These are phyloP conservation scores for Tulasnella sp. DNA, from an alignment of 768 basidiomycete species.

Conservation along the genomic window DNA sequence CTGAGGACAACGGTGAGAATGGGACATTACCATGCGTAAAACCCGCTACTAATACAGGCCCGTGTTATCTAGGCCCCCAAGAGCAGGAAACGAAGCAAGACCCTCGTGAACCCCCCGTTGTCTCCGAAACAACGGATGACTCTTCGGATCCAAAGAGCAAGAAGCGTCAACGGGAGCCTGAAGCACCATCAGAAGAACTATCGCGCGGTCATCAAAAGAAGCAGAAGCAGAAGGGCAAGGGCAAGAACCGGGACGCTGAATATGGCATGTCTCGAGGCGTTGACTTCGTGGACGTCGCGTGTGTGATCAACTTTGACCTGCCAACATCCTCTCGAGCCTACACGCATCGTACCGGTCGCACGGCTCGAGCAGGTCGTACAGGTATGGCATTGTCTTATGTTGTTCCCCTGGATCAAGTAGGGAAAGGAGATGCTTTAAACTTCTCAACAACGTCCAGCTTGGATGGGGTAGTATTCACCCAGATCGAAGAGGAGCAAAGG, in stretches of 20 bases:
- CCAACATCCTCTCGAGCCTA: conserved; percentile 79
- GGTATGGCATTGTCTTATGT: conserved; percentile 89
- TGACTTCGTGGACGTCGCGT: conserved; percentile 93
- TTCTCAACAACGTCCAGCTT: conserved; percentile 47
- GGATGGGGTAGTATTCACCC: conserved; percentile 66
- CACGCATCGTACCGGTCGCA: conserved; percentile 91
- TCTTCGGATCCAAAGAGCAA: too few relatives aligned
- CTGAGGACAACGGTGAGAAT: too few relatives aligned
- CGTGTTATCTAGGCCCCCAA: not conserved
- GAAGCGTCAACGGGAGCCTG: too few relatives aligned
- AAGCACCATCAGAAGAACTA: too few relatives aligned
- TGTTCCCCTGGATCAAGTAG: conserved; percentile 56
- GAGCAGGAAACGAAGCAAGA: not conserved
- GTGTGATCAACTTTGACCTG: conserved; percentile 98
- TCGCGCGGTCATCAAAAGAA: too few relatives aligned
- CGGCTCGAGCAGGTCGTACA: conserved; percentile 87
- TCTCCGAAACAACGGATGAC: too few relatives aligned
- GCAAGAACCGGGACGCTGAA: conserved; percentile 53
- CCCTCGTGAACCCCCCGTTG: too few relatives aligned
- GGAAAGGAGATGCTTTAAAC: conserved; percentile 35
- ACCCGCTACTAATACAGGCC: not conserved
- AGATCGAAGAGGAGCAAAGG: conserved; percentile 67
- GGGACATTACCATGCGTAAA: too few relatives aligned
- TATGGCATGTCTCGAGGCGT: conserved; percentile 93
- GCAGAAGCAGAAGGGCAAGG: conserved; percentile 6